Evolutionary conservation across 1,284 basidiomycete genomes (phyloP).

Genomic region (Pulchroboletus neoregius): DNA sequence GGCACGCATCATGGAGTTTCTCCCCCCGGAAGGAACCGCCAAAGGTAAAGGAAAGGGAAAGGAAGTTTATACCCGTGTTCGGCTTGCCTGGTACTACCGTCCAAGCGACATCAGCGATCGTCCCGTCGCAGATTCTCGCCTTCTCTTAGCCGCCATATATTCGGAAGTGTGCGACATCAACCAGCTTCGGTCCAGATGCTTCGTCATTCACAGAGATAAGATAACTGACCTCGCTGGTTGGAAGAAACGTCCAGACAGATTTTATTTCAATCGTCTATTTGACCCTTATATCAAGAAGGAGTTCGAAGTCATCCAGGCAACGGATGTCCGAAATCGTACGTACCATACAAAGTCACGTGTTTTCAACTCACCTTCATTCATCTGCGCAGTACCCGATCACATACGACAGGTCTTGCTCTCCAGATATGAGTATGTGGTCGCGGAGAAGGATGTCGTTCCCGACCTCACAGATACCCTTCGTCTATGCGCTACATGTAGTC

Average conservation of each 20-base stretch:
- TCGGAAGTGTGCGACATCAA: slow-evolving; percentile 92
- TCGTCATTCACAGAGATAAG: slow-evolving; percentile 91
- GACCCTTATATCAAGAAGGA: slow-evolving; percentile 98
- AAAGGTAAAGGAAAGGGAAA: slow-evolving; percentile 54
- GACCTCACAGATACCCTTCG: slow-evolving; percentile 88
- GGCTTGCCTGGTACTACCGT: slow-evolving; percentile 91
- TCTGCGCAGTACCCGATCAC: slow-evolving; percentile 65
- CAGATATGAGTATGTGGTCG: slow-evolving; percentile 93
- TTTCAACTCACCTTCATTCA: slow-evolving; percentile 16
- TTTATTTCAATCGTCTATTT: slow-evolving; percentile 92
- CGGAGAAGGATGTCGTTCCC: slow-evolving; percentile 88
- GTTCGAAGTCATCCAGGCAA: slow-evolving; percentile 91
- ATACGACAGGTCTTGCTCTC: slow-evolving; percentile 73
- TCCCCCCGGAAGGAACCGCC: slow-evolving; percentile 69
- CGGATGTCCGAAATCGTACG: slow-evolving; percentile 86
- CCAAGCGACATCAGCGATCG: slow-evolving; percentile 86
- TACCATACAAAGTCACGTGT: slow-evolving; percentile 23
- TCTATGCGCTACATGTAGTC: slow-evolving; percentile 79
- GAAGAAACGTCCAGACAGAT: slow-evolving; percentile 93
- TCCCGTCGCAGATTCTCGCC: slow-evolving; percentile 80
- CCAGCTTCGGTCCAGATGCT: slow-evolving; percentile 87
- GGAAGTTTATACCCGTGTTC: slow-evolving; percentile 72
- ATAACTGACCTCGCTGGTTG: slow-evolving; percentile 91
- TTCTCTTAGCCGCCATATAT: slow-evolving; percentile 92
- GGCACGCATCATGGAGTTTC: slow-evolving; percentile 94